Conservation (phyloP, 2,329 filamentous ascomycete genomes). For the Paracoccidioides lutzii region DNA sequence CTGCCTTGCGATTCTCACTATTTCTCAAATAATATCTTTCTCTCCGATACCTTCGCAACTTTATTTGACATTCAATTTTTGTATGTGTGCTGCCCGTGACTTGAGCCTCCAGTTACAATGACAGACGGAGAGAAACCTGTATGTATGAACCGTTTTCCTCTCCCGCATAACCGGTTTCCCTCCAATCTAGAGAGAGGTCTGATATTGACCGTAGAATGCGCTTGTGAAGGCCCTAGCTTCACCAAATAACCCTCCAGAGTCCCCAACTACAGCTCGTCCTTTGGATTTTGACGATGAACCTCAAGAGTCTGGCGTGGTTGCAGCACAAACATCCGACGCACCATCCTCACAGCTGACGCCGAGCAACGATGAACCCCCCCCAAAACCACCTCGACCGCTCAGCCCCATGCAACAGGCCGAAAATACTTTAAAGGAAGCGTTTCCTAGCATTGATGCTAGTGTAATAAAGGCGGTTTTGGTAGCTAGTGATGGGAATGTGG, state of each 20-base stretch:
- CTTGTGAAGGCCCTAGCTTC: constrained; percentile 24
- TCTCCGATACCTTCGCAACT: neutral
- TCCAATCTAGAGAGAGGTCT: constrained; percentile 10
- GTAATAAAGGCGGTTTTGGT: constrained; percentile 80
- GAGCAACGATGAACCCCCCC: constrained; percentile 39
- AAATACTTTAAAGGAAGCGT: constrained; percentile 82
- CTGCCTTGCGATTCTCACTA: neutral
- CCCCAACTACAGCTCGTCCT: constrained; percentile 43
- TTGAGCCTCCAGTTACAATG: constrained; percentile 3
- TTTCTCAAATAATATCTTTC: neutral
- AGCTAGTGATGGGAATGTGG: constrained; percentile 75
- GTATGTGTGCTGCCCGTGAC: too few relatives aligned
- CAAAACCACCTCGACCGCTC: constrained; percentile 74
- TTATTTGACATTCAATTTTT: neutral
- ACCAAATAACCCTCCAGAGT: constrained; percentile 30
- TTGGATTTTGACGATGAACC: constrained; percentile 47
- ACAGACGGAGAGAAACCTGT: constrained; percentile 10
- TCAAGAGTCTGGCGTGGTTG: constrained; percentile 27
- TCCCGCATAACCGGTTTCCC: constrained; percentile 4
- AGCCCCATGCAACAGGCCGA: constrained; percentile 75
- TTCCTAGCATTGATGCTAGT: constrained; percentile 64
- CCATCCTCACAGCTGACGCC: constrained; percentile 15
- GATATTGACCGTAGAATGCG: constrained; percentile 19
- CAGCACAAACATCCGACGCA: constrained; percentile 17
- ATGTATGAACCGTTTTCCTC: neutral